Base-by-base conservation (phyloP, 2,329 filamentous ascomycete species). In the Aspergillus sp. region DNA sequence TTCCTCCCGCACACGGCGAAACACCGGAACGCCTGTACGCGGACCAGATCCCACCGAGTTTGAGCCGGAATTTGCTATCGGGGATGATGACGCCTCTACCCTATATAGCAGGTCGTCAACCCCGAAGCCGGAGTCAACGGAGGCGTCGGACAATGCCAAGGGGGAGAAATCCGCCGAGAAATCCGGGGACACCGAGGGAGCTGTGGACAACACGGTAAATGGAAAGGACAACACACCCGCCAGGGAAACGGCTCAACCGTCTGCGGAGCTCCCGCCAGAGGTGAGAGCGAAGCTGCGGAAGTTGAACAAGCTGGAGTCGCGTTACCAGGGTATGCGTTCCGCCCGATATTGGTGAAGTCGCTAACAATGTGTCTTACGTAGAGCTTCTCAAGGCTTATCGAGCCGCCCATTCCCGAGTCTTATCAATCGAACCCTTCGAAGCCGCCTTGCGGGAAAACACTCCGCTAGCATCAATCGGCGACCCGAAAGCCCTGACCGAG, bases 341-440 rank as follows among this genome's bases (percentile, higher is more conserved):
- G 31, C 23, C 9, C 19, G 7, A 25, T 13, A 6, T 17, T 17
- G n/a, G 11, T 4, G 11, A 3, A 3, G 6, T 23, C 25, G 28
- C 57, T 64, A 56, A 64, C 9, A 41, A 7, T 31, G 8, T 38
- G 17, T 30, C 5, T 43, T 25, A 11, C 28, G n/a, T 67, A 92
- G 94, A 98, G 72, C 83, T 99, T 0, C 83, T 98, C 54, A 90
- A 92, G 60, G 97, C 94, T 8, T 99, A 99, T 78, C 88, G 93
- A 64, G 89, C 93, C 66, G 95, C 95, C 19, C 94, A 99, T 80
- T 87, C 91, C 60, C 89, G 93, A 55, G 92, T 93, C 47, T 87
- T 91, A 13, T 87, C 91, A 3, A 96, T 98, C 71, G 95, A 98
- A 72, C 91, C 92, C 0, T 99, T 99, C 75, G 95, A 99, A 79